A percentile compares a stretch with the other conserved stretches of the same genome.
These are phyloP conservation scores for Aspergillus carbonarius DNA, from an alignment of 2,329 filamentous ascomycete genomes.

Conservation along the genomic window DNA sequence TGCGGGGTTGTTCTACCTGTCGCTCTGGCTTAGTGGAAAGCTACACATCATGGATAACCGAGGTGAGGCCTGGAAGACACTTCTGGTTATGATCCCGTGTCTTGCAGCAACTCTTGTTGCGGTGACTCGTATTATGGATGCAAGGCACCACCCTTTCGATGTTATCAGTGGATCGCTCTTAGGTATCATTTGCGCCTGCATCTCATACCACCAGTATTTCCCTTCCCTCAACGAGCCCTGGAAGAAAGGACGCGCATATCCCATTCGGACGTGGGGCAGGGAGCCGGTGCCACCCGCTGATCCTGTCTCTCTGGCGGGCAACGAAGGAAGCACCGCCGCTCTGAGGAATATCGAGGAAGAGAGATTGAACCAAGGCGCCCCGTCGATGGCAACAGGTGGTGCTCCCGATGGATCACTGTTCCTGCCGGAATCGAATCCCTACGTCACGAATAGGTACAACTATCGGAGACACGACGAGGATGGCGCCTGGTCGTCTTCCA, in stretches of 20 bases:
- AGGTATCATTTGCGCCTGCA: slow-evolving; percentile 53
- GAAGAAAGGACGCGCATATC: slow-evolving; percentile 60
- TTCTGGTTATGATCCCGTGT: slow-evolving; percentile 54
- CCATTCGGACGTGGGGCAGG: slow-evolving; percentile 58
- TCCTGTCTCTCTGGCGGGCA: slow-evolving; percentile 9
- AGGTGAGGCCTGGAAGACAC: slow-evolving; percentile 60
- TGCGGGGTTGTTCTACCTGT: slow-evolving; percentile 59
- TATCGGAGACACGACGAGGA: slow-evolving; percentile 33
- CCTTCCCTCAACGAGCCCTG: slow-evolving; percentile 55
- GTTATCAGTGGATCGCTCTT: slow-evolving; percentile 57
- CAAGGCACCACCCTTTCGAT: slow-evolving; percentile 61
- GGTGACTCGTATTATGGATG: slow-evolving; percentile 61
- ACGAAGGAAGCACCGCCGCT: slow-evolving; percentile 24
- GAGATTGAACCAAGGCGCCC: slow-evolving; percentile 14
- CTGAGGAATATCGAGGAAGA: slow-evolving; percentile 37
- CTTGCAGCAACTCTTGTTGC: slow-evolving; percentile 57
- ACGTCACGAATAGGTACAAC: slow-evolving; percentile 23
- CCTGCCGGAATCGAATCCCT: slow-evolving; percentile 24
- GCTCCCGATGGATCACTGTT: slow-evolving; percentile 19
- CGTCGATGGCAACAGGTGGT: slow-evolving; percentile 8
- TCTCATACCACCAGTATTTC: slow-evolving; percentile 60
- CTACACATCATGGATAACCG: slow-evolving; percentile 60
- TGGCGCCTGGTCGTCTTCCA: slow-evolving; percentile 37
- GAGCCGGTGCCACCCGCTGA: slow-evolving; percentile 36
- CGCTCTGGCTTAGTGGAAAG: slow-evolving; percentile 60